A percentile compares a stretch with the other conserved stretches of the same genome.
Conservation (phyloP, 805 yeast genomes). For the Nakazawaea ishiwadae region DNA sequence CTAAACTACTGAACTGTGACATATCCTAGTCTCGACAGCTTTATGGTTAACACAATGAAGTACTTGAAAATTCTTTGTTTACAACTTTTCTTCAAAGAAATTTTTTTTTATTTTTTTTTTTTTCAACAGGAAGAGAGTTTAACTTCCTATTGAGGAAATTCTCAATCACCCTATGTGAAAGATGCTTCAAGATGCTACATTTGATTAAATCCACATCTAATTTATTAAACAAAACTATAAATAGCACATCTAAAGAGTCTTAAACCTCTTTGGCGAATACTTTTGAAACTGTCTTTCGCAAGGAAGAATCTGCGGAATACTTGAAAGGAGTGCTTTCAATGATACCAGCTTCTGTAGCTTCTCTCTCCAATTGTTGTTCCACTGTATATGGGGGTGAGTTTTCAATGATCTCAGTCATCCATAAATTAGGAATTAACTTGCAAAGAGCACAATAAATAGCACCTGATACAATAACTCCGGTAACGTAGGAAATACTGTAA, state of each 20-base stretch:
- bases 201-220: too few species aligned
- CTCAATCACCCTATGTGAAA: neutral
- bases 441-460: slow-evolving; percentile 8
- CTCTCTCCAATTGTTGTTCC: neutral
- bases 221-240: too few species aligned
- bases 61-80: too few species aligned
- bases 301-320: neutral
- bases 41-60: too few species aligned
- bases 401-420: neutral
- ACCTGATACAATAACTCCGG: slow-evolving; percentile 11
- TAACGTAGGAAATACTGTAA: slow-evolving; percentile 8
- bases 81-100: neutral
- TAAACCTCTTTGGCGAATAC: neutral
- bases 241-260: neutral
- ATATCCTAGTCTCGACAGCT: too few species aligned
- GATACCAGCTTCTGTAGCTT: neutral
- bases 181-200: too few species aligned
- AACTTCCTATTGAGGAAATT: neutral
- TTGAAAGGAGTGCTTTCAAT: neutral
- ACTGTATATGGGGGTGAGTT: neutral
- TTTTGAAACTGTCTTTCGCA: neutral
- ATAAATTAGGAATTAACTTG: neutral
- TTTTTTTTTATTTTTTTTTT: too few species aligned
- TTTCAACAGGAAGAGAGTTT: neutral
- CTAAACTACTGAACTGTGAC: too few species aligned